Evolutionary conservation across 2,329 filamentous ascomycete genomes (phyloP), one percentile per base, ranked within the genome.

Genomic region (Diplocarpon mali): DNA sequence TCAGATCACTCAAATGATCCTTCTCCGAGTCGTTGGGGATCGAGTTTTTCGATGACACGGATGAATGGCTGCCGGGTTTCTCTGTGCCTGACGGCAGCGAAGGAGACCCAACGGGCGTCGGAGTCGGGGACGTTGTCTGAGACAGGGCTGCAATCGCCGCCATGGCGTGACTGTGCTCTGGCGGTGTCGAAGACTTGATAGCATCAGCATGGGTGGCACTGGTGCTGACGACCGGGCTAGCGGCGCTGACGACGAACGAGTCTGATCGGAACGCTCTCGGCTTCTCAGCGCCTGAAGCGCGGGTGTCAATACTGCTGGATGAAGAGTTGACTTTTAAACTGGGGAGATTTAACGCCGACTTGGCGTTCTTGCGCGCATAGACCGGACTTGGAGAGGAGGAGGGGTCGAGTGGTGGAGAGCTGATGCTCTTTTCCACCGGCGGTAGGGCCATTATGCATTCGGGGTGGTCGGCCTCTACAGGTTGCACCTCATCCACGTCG

Each of bases 141-240:
- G 81, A 76, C 14, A 75, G 70, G 14, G 69, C 73, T n/a, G 82
- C 78, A 32, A 85, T 68, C 32, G 77, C 78, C 44, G 80, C 80
- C 70, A 88, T 85, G 20, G 74, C 82, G 57, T 76, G 68, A 47
- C 69, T 69, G 40, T 78, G 70, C 31, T 78, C 73, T 2, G 74
- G 72, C 5, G 71, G 70, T 1, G 68, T 56, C 12, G 67, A 73
- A 12, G 72, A 69, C 48, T 73, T 75, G 52, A 75, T 74, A 11
- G 78, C 69, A 48, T 87, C 81, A 15, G 78, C 77, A 50, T 81
- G 80, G 0, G 76, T 71, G 29, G 73, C 70, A 55, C 87, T 80
- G 1, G 80, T 78, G 27, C 75, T 78, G 6, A 89, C 74, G 15
- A 80, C 67, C 1, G 85, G 80, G 44, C 76, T 72, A 2, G 80